phyloP scores from a whole-genome alignment of 495 filamentous ascomycete species.

The Aspergillus cristatus region DNA sequence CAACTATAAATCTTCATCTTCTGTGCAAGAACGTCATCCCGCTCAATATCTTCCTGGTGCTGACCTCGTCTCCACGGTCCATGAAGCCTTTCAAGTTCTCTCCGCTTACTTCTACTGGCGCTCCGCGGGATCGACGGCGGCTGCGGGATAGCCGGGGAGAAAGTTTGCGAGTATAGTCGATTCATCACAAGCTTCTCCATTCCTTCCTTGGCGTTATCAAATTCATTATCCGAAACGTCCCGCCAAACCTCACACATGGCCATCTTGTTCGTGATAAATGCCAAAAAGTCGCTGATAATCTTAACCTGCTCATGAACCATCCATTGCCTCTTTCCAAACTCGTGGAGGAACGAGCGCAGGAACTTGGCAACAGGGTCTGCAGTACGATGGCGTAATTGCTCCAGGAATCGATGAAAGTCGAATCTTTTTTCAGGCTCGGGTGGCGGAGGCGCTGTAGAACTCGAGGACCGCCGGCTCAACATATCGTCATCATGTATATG shows the following conservation, averaged over 20 bases:
- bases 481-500: slow-evolving; percentile 27
- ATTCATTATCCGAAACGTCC: slow-evolving; percentile 89
- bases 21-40: slow-evolving; percentile 88
- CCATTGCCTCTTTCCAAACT: slow-evolving; percentile 98
- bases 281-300: slow-evolving; percentile 91
- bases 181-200: slow-evolving; percentile 99
- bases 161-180: slow-evolving; percentile 88
- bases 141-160: slow-evolving; percentile 83
- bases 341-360: slow-evolving; percentile 82
- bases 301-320: slow-evolving; percentile 99
- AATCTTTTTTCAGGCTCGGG: slow-evolving; percentile 86
- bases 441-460: slow-evolving; percentile 56
- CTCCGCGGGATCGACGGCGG: slow-evolving; percentile 58
- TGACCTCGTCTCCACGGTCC: slow-evolving; percentile 84
- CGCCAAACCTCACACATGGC: slow-evolving; percentile 96
- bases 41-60: slow-evolving; percentile 96
- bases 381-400: slow-evolving; percentile 88
- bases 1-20: slow-evolving; percentile 95
- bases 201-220: slow-evolving; percentile 95
- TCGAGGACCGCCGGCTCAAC: slow-evolving; percentile 38
- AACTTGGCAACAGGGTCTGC: slow-evolving; percentile 96
- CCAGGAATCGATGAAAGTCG: slow-evolving; percentile 95
- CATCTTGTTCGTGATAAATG: slow-evolving; percentile 99
- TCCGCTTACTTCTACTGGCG: slow-evolving; percentile 57
- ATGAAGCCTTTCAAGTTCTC: slow-evolving; percentile 56